phyloP scores from a whole-genome alignment of 768 basidiomycete species.

The Amanita brunnescens region DNA sequence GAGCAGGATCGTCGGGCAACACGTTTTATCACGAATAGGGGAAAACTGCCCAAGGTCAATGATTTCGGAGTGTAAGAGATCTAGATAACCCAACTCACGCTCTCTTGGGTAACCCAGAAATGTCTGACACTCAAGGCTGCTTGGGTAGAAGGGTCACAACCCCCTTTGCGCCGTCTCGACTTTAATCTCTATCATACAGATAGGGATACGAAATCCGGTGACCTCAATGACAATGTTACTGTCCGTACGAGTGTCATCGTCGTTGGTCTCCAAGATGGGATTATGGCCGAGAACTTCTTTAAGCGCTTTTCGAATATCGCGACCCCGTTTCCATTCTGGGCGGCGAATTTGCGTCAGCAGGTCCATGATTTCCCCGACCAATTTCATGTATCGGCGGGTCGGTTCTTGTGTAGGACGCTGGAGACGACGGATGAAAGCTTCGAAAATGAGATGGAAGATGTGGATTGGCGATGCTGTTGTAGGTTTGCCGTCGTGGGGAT shows the following conservation, averaged over 20 bases:
- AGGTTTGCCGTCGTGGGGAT: slow-evolving; percentile 1
- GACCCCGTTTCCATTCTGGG: slow-evolving; percentile 10
- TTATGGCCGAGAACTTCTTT: slow-evolving; percentile 2
- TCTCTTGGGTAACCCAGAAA: slow-evolving; percentile 5
- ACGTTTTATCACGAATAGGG: slow-evolving; percentile 8
- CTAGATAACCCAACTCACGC: neutral
- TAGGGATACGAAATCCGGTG: neutral
- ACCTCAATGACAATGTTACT: slow-evolving; percentile 3
- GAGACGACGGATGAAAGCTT: slow-evolving; percentile 14
- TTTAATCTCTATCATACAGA: slow-evolving; percentile 18
- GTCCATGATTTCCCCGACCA: slow-evolving; percentile 1
- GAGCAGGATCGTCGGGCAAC: slow-evolving; percentile 26
- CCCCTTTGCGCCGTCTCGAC: slow-evolving; percentile 19
- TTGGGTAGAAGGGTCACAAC: slow-evolving; percentile 22
- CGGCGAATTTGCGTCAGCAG: slow-evolving; percentile 10
- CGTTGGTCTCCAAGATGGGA: neutral
- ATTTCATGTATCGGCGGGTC: slow-evolving; percentile 2
- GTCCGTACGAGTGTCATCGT: neutral
- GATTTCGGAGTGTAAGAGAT: neutral
- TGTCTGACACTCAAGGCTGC: slow-evolving; percentile 16
- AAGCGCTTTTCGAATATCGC: neutral
- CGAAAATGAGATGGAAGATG: slow-evolving; percentile 20
- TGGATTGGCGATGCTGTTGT: slow-evolving; percentile 16
- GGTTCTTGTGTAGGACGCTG: slow-evolving; percentile 13
- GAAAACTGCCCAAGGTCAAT: neutral